Evolutionary conservation across 139 green algal genomes (phyloP).

Genomic region (Trebouxia sp.): DNA sequence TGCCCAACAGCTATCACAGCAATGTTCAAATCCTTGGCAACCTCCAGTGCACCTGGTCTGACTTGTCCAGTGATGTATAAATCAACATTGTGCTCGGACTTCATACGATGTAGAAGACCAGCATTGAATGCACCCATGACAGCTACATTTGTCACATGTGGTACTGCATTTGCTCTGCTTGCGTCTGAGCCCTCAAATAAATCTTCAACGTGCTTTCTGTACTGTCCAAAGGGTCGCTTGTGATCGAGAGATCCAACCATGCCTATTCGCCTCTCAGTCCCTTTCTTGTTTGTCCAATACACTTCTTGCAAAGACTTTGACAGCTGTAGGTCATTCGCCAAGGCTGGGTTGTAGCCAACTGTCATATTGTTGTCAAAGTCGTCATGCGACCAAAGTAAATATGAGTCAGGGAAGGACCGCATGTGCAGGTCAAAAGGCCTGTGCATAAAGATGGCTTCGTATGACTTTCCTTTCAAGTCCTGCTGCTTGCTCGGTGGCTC

Average conservation of each 20-base stretch:
- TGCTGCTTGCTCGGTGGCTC: not conserved
- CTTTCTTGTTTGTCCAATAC: constrained; percentile 12
- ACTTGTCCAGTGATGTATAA: constrained; percentile 18
- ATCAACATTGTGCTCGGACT: constrained; percentile 8
- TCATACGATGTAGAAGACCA: not conserved
- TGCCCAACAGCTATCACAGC: constrained; percentile 8
- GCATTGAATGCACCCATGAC: constrained; percentile 20
- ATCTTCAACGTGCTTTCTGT: not conserved
- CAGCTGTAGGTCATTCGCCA: not conserved
- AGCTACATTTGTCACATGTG: constrained; percentile 6
- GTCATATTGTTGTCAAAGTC: constrained; percentile 26
- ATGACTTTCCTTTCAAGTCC: not conserved
- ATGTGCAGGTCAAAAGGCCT: constrained; percentile 11
- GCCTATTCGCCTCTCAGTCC: not conserved
- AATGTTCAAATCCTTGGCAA: constrained; percentile 22
- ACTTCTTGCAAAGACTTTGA: not conserved
- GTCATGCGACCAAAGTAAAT: constrained; percentile 2
- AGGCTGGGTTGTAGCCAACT: not conserved
- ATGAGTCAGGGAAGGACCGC: constrained; percentile 4
- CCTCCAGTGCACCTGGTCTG: not conserved
- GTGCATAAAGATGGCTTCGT: constrained; percentile 15
- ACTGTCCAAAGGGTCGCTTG: not conserved
- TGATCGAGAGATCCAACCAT: not conserved
- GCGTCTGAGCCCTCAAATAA: constrained; percentile 4
- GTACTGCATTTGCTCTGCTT: constrained; percentile 24